phyloP scores from a whole-genome alignment of 805 yeast genomes.

The Kuraishia capsulata region DNA sequence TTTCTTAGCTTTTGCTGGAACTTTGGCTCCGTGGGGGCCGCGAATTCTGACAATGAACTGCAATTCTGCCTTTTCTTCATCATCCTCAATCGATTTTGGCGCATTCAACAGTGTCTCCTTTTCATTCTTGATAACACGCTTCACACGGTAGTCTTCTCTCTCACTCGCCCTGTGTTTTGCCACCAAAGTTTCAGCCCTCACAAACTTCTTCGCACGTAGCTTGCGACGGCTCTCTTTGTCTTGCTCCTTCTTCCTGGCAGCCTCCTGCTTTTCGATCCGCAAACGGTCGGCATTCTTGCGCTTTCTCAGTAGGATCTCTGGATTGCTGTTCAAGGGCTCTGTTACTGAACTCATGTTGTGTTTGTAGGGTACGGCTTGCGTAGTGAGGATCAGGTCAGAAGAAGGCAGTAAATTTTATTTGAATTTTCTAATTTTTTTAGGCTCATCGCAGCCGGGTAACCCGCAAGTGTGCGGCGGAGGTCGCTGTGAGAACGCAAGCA shows the following conservation, averaged over 20 bases:
- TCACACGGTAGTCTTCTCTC: constrained; percentile 61
- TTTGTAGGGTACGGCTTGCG: too few relatives aligned
- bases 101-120: constrained; percentile 15
- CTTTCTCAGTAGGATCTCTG: constrained; percentile 69
- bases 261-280: constrained; percentile 65
- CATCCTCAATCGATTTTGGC: constrained; percentile 24
- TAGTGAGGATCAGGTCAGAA: too few relatives aligned
- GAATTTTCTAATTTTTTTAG: too few relatives aligned
- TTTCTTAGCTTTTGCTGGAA: constrained; percentile 56
- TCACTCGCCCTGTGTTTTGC: constrained; percentile 55
- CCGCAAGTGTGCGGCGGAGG: too few relatives aligned
- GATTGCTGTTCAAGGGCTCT: constrained; percentile 45
- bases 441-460: too few relatives aligned
- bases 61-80: constrained; percentile 31
- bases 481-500: too few relatives aligned
- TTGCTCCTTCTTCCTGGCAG: constrained; percentile 41
- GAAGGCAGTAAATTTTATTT: too few relatives aligned
- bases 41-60: constrained; percentile 60
- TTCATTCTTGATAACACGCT: constrained; percentile 50
- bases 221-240: constrained; percentile 33
- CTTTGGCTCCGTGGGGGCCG: constrained; percentile 54
- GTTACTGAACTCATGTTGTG: neutral
- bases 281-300: constrained; percentile 72
- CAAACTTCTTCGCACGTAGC: constrained; percentile 40
- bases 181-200: constrained; percentile 69